Evolutionary conservation across 1,284 basidiomycete genomes (phyloP), one percentile per base, ranked within the genome.

Genomic region (Cutaneotrichosporon cavernicola): DNA sequence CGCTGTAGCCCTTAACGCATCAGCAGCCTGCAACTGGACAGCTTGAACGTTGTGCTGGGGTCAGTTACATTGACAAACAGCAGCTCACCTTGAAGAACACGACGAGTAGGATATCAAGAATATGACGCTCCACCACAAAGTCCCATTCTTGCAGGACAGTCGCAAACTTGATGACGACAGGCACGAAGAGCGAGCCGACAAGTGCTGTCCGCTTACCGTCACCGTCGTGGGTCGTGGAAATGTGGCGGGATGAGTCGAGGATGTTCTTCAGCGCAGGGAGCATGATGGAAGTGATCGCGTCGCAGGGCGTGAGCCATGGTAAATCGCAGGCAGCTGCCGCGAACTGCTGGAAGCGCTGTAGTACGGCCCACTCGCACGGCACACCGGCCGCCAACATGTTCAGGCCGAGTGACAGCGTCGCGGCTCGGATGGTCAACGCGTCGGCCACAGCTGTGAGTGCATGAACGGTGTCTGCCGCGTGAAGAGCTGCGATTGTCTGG

Each of bases 331-430:
- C 67, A 0, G 73, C 69, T 11, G 74, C 74, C 4, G 76, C 75
- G 51, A 75, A 74, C 56, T 73, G 76, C 46, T 77, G 76, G 61
- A 79, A 75, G 6, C 70, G 62, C 55, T 79, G 77, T 5, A 73
- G 66, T 1, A 60, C 21, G 0, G 58, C 46, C 72, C 74, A 79
- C 1, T 66, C 60, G 31, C 75, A 71, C 1, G 60, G 43, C 2
- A 77, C 66, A 0, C 74, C 76, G 3, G 69, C 51, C 0, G 77
- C 65, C 4, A 79, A 60, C 74, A 77, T 76, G 43, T 75, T 65
- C 26, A 79, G 62, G 0, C 74, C 76, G 0, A 79, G 61, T 1
- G 72, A 64, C 7, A 76, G 43, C 3, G 75, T 61, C 3, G 66
- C 56, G 1, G 67, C 69, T 32, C 74, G 71, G 9, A 76, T 70